Conservation (phyloP, 2,329 filamentous ascomycete species). For the Ascochyta viciae-villosae region DNA sequence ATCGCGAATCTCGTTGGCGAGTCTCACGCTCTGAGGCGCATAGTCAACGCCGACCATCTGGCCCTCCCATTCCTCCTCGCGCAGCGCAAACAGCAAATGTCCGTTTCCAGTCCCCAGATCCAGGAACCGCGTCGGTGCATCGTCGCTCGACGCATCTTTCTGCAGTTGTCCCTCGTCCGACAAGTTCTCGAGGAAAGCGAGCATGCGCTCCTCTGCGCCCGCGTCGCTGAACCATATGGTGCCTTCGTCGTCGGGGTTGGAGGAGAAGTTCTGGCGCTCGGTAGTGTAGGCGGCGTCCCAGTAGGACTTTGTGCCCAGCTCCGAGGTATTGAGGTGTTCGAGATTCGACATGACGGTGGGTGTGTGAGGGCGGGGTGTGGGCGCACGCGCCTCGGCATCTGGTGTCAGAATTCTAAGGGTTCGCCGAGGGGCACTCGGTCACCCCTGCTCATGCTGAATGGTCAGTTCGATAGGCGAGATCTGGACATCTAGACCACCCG, state of each 20-base stretch:
- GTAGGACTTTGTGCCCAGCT: constrained; percentile 79
- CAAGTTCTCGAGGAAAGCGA: constrained; percentile 67
- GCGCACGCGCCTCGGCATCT: constrained; percentile 1
- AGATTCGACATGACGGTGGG: constrained; percentile 25
- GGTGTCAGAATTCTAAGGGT: neutral
- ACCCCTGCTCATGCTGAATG: neutral
- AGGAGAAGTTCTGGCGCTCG: constrained; percentile 74
- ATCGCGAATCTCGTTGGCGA: constrained; percentile 70
- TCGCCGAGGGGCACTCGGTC: neutral
- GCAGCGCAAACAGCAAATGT: constrained; percentile 82
- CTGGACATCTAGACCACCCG: neutral
- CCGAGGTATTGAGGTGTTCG: constrained; percentile 71
- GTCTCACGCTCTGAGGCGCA: constrained; percentile 73
- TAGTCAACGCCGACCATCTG: constrained; percentile 89
- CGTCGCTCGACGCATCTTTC: constrained; percentile 43
- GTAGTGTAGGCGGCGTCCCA: constrained; percentile 72
- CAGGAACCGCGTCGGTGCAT: constrained; percentile 65
- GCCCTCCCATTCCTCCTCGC: constrained; percentile 72
- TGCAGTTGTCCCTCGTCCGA: constrained; percentile 56
- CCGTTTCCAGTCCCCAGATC: constrained; percentile 96
- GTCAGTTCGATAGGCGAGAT: neutral
- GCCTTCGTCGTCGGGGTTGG: constrained; percentile 79
- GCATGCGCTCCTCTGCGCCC: constrained; percentile 81
- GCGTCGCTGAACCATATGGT: constrained; percentile 98
- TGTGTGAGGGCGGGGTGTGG: neutral